Evolutionary conservation across 768 basidiomycete genomes (phyloP).

Genomic region (Pulveroboletus ravenelii): DNA sequence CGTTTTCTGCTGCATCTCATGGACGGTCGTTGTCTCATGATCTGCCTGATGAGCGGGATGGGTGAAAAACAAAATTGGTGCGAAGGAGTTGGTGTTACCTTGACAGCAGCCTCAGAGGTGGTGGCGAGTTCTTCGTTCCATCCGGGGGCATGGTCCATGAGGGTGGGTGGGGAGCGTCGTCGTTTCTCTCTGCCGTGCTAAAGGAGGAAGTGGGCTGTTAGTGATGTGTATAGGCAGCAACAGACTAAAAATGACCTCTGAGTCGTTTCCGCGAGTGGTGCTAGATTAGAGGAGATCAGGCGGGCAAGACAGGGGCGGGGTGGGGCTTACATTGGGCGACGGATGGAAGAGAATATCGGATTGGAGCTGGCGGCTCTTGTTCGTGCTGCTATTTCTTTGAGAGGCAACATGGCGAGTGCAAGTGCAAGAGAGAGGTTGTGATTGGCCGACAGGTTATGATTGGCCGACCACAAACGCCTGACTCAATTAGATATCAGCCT

Average conservation of each 20-base stretch:
- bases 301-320: background rate
- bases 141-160: constrained; percentile 54
- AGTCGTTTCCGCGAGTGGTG: constrained; percentile 58
- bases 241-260: constrained; percentile 36
- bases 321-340: constrained; percentile 3
- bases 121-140: constrained; percentile 69
- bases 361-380: background rate
- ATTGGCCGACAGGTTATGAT: too few species aligned
- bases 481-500: background rate
- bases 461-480: too few species aligned
- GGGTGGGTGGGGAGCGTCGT: constrained; percentile 44
- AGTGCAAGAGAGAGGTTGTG: background rate
- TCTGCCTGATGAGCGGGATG: constrained; percentile 20
- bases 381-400: constrained; percentile 7
- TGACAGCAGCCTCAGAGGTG: constrained; percentile 60
- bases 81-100: constrained; percentile 34
- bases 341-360: background rate
- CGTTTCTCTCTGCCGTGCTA: constrained; percentile 49
- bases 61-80: background rate
- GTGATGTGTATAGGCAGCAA: background rate
- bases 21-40: constrained; percentile 7
- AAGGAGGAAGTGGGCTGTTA: constrained; percentile 21
- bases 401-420: constrained; percentile 9
- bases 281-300: constrained; percentile 20
- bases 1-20: constrained; percentile 24